phyloP scores from a whole-genome alignment of 805 yeast genomes.

The Kurtzmaniella fragi region DNA sequence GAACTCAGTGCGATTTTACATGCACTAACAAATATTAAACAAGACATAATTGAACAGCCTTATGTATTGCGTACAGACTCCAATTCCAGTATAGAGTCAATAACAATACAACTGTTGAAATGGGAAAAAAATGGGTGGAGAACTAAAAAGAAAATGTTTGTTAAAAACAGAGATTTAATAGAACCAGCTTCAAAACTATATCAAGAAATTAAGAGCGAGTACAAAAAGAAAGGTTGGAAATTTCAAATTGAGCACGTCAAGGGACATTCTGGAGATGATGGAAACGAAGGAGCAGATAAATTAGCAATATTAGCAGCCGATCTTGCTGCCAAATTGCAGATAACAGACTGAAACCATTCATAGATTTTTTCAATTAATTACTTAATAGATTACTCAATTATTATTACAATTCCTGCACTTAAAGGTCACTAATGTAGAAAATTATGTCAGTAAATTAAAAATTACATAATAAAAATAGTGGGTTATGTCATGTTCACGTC shows the following conservation, averaged over 20 bases:
- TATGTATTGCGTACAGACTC: conserved; percentile 62
- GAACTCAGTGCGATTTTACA: conserved; percentile 64
- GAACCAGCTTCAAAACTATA: conserved; percentile 20
- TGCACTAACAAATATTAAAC: conserved; percentile 36
- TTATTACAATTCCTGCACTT: too few species aligned
- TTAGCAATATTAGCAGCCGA: conserved; percentile 65
- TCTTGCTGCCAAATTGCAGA: neutral
- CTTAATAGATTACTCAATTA: too few species aligned
- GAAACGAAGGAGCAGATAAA: conserved; percentile 74
- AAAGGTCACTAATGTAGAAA: too few species aligned
- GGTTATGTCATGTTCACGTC: too few species aligned
- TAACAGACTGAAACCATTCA: too few species aligned
- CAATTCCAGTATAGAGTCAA: conserved; percentile 51
- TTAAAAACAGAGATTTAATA: conserved; percentile 52
- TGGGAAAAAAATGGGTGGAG: conserved; percentile 60
- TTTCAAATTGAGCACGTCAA: conserved; percentile 50
- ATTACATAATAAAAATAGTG: too few species aligned
- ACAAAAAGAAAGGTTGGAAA: conserved; percentile 22
- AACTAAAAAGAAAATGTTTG: conserved; percentile 36
- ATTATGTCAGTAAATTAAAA: too few species aligned
- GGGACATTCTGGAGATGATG: conserved; percentile 67
- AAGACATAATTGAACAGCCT: conserved; percentile 27
- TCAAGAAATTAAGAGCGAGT: conserved; percentile 32
- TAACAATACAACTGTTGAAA: conserved; percentile 50
- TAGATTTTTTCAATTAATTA: too few species aligned